Percentiles rank a stretch among this genome's conserved stretches.
These are phyloP conservation scores for Calvatia gigantea DNA, from an alignment of 768 basidiomycete species.

Conservation along the genomic window DNA sequence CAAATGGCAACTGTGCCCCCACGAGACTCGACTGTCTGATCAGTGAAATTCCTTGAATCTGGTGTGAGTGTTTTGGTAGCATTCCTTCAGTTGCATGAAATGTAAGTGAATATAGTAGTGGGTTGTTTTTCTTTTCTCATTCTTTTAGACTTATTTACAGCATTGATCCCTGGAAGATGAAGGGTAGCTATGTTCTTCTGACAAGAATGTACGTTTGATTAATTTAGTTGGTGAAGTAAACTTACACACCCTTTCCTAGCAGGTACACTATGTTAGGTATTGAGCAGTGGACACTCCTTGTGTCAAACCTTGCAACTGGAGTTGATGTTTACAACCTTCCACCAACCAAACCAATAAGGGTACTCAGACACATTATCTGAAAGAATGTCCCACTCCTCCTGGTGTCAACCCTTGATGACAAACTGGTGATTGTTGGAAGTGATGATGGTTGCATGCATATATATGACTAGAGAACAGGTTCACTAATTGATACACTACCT, in stretches of 20 bases:
- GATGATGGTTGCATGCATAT: not conserved
- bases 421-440: not conserved
- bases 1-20: not conserved
- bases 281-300: not conserved
- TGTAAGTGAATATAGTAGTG: not conserved
- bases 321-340: conserved; percentile 1
- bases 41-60: not conserved
- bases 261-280: not conserved
- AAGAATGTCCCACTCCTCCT: not conserved
- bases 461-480: not conserved
- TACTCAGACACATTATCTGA: not conserved
- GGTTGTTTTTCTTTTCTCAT: not conserved
- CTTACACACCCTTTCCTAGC: not conserved
- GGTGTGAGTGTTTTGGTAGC: not conserved
- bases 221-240: not conserved
- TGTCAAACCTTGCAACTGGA: not conserved
- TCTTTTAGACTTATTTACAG: not conserved
- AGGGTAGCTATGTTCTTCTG: not conserved
- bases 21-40: not conserved
- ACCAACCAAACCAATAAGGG: not conserved
- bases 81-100: not conserved
- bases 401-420: not conserved
- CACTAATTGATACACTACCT: not conserved
- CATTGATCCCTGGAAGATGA: not conserved
- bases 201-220: not conserved